A percentile compares a stretch with the other conserved stretches of the same genome.
phyloP scores from a whole-genome alignment of 1,284 basidiomycete genomes.

The Grifola frondosa region DNA sequence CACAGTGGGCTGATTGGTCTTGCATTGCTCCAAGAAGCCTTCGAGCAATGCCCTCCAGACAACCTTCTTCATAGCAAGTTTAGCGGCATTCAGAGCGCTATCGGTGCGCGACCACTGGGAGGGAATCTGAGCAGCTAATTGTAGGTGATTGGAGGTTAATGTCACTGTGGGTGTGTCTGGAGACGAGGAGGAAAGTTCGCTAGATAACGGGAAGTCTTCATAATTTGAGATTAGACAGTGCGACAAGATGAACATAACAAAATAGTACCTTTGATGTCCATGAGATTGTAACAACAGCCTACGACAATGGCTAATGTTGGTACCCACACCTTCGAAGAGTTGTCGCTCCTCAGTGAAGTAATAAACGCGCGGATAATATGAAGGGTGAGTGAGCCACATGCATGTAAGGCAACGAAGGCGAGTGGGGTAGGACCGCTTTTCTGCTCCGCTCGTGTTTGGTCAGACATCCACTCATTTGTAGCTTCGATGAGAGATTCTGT shows the following conservation, averaged over 20 bases:
- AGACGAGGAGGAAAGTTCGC: conserved; percentile 2
- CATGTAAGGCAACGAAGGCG: conserved; percentile 65
- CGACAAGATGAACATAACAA: no score
- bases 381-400: conserved; percentile 48
- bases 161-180: conserved; percentile 2
- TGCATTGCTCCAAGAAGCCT: conserved; percentile 13
- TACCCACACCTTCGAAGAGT: conserved; percentile 31
- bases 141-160: conserved; percentile 42
- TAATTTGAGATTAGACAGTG: no score
- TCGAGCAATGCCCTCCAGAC: conserved; percentile 59
- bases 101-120: conserved; percentile 38
- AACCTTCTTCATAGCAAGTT: conserved; percentile 58
- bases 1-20: no score
- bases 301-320: conserved; percentile 43
- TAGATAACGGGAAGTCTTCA: conserved; percentile 43
- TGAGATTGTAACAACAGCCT: conserved; percentile 54
- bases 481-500: conserved; percentile 15
- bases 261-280: conserved; percentile 40
- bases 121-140: conserved; percentile 55
- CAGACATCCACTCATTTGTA: conserved; percentile 4
- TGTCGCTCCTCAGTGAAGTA: conserved; percentile 13
- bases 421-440: conserved; percentile 49
- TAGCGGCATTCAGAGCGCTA: conserved; percentile 25
- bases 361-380: conserved; percentile 43
- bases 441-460: neutral